Evolutionary conservation across 139 green algal species (phyloP), one percentile per base, ranked within the genome.

Genomic region (Spirogloea muscicola): DNA sequence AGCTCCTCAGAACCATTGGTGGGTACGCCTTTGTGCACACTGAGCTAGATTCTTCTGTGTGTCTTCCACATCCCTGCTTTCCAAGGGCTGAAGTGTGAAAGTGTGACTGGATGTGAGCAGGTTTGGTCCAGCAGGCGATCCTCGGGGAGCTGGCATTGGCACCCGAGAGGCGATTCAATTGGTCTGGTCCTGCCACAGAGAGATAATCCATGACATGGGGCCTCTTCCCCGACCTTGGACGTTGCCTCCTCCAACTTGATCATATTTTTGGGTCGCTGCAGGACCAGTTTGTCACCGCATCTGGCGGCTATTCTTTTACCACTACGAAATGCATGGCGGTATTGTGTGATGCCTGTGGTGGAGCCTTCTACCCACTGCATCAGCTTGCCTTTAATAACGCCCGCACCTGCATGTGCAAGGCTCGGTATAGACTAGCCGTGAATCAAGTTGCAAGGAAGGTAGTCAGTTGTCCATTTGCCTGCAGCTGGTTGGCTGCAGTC

Each of bases 1-100:
- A 2, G 94, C 94, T 0, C 94, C 94, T 1, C 94, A 98, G 66
- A 98, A 98, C 86, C 94, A 98, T 86, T 98, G 94, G 93, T 80
- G 13, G 29, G 63, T 21, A 5, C 55, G 36, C 55, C 10, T 64
- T 13, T 64, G 10, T 38, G 29, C 29, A 27, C 10, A 64, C 55
- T 64, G 10, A n/a, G 21, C 21, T 55, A 55, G 46, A 31, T 55
- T 55, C 46, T 55, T 31, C 21, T 55, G 46, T 21, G 46, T 21
- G 46, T 21, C 21, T 21, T 55, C 21, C 46, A 55, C 46, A 21
- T 21, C 21, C 21, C 46, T 55, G 18, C 57, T 55, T 65, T 16
- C 18, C 29, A 65, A 65, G 16, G 18, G 13, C 57, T 13, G 13
- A 65, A 36, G 13, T 55, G 13, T n/a, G n/a, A n/a, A 13, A 65